Base-by-base conservation (phyloP, 306 rosid genomes). In the Vigna mungo region DNA sequence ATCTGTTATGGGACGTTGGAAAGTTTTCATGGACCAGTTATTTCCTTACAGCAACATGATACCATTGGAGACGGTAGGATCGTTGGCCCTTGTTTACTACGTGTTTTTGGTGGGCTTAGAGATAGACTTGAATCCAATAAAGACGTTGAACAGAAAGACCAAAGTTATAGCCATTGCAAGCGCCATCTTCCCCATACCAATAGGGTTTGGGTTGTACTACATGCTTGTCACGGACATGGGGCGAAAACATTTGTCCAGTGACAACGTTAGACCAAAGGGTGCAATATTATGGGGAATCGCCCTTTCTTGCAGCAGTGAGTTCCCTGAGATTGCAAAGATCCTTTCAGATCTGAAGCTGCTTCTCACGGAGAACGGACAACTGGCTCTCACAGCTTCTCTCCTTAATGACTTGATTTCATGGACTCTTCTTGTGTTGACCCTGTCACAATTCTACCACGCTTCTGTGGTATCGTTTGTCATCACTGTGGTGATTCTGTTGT, bases 221-320 rank as follows among this genome's bases (percentile, higher is more conserved):
- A 30, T 85, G 16, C 70, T 85, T 4, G 30, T 78, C 71, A 78
- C 82, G 1, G 64, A 85, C 70, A 48, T 85, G 84, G 79, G 84
- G 9, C 27, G 54, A 8, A 74, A 70, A 16, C 0, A 30, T 0
- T 1, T 84, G 72, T 34, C 79, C 51, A 49, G 4, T 3, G 0
- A 9, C 6, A 30, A 10, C 1, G 34, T 18, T 2, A 23, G 12
- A 47, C 84, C 60, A 2, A 34, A 4, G 15, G 84, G 84, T 65
- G 84, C 88, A 18, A 12, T 75, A 10, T 17, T 78, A 16, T 85
- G 86, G 84, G 88, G 86, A 34, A 9, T 75, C 18, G 9, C 80
- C 14, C 88, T 85, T 65, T 78, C 84, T 16, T 70, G 86, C 58
- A 75, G 84, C 56, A 75, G 77, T 14, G 88, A 85, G 58, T 85